A percentile compares a stretch with the other conserved stretches of the same genome.
Evolutionary conservation across 768 basidiomycete genomes (phyloP).

Genomic region (Mycena indigotica): DNA sequence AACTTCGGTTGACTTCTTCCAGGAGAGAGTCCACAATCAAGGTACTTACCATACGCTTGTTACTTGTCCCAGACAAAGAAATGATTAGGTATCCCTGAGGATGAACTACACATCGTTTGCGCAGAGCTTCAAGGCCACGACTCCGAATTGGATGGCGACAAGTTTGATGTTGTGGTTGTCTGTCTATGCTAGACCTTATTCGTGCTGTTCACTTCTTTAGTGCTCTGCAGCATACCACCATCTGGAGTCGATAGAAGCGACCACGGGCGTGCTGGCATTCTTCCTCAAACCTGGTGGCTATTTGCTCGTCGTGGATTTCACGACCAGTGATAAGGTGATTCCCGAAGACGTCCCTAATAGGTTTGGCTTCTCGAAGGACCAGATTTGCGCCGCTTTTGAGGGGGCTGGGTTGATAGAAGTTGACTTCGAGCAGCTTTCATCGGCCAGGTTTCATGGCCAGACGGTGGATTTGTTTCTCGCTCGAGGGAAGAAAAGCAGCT

Average conservation of each 20-base stretch:
- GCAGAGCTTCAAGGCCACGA: constrained; percentile 49
- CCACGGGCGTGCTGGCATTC: constrained; percentile 53
- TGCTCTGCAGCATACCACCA: constrained; percentile 70
- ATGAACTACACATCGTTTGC: constrained; percentile 70
- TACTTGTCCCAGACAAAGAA: background rate
- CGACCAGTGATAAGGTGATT: constrained; percentile 30
- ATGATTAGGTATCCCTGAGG: constrained; percentile 45
- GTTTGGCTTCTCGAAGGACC: constrained; percentile 52
- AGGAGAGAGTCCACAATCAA: constrained; percentile 56
- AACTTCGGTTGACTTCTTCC: constrained; percentile 68
- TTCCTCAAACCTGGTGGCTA: constrained; percentile 65
- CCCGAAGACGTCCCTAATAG: constrained; percentile 52
- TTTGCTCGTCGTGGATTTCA: constrained; percentile 59
- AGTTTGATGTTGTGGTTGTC: constrained; percentile 75
- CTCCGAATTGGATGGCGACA: constrained; percentile 50
- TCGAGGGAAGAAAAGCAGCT: constrained; percentile 51
- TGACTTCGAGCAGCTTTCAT: constrained; percentile 37
- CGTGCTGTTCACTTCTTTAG: constrained; percentile 35
- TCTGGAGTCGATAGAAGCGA: constrained; percentile 48
- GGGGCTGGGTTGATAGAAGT: constrained; percentile 53
- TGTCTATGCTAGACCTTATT: constrained; percentile 27
- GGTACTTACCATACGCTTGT: constrained; percentile 24
- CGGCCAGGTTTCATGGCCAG: constrained; percentile 34
- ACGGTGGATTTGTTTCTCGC: constrained; percentile 58
- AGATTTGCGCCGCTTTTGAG: constrained; percentile 53